A percentile compares a stretch with the other conserved stretches of the same genome.
Evolutionary conservation across 805 yeast species (phyloP).

Genomic region (Brettanomyces sp.): DNA sequence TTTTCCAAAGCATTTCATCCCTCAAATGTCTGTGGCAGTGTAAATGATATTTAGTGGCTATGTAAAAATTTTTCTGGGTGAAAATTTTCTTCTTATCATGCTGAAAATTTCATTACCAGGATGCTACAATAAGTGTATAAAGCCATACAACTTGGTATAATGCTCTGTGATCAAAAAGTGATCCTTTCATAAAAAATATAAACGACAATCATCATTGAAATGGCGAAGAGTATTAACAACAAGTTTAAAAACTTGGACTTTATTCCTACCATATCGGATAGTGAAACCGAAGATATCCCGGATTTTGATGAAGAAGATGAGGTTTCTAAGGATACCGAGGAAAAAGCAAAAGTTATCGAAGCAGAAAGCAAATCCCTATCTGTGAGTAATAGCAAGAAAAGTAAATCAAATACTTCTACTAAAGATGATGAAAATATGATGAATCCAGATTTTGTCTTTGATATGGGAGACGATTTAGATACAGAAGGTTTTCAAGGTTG

Average conservation of each 20-base stretch:
- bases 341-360: conserved; percentile 1
- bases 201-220: too few species aligned
- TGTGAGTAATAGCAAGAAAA: conserved; percentile 23
- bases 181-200: too few species aligned
- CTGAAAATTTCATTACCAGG: neutral
- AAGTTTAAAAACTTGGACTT: conserved; percentile 32
- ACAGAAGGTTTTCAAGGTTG: conserved; percentile 57
- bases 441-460: conserved; percentile 68
- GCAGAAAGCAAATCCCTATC: conserved; percentile 9
- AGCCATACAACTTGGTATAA: too few species aligned
- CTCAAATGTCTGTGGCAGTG: neutral
- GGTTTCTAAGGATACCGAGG: conserved; percentile 21
- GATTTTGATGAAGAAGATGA: conserved; percentile 27
- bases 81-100: neutral
- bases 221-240: too few species aligned
- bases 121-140: neutral
- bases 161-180: too few species aligned
- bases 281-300: conserved; percentile 54
- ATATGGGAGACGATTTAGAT: conserved; percentile 33
- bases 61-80: neutral
- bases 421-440: conserved; percentile 24
- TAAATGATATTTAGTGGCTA: neutral
- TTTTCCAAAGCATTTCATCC: too few species aligned
- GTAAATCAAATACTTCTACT: conserved; percentile 13
- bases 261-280: conserved; percentile 66